Percentiles rank a stretch among this genome's conserved stretches.
Conservation (phyloP, 2,329 filamentous ascomycete species). For the Ophiostoma montium region DNA sequence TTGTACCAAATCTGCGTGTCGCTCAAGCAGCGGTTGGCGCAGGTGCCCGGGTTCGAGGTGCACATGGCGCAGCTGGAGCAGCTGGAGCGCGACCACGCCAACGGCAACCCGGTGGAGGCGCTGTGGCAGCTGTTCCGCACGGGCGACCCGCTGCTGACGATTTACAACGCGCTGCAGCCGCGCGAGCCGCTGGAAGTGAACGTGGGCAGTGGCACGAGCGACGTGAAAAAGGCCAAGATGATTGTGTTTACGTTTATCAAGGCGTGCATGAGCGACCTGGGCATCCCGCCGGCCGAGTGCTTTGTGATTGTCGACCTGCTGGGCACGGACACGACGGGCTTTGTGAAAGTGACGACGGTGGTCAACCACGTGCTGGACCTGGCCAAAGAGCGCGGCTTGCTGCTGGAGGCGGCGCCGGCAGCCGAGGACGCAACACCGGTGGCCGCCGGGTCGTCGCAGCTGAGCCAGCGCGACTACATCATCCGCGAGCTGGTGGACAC, state of each 20-base stretch:
- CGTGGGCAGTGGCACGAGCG: slow-evolving; percentile 35
- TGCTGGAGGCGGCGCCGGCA: slow-evolving; percentile 47
- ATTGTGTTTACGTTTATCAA: slow-evolving; percentile 88
- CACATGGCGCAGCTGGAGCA: slow-evolving; percentile 59
- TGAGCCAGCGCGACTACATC: slow-evolving; percentile 70
- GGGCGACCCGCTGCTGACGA: slow-evolving; percentile 69
- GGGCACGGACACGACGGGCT: slow-evolving; percentile 88
- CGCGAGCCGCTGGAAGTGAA: slow-evolving; percentile 54
- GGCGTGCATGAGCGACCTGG: slow-evolving; percentile 70
- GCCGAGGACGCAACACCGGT: slow-evolving; percentile 38
- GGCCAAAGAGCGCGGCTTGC: slow-evolving; percentile 61
- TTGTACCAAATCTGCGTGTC: slow-evolving; percentile 91
- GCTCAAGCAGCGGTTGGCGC: slow-evolving; percentile 64
- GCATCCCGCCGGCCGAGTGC: slow-evolving; percentile 65
- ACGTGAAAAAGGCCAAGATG: slow-evolving; percentile 68
- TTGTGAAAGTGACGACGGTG: slow-evolving; percentile 78
- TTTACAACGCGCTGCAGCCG: slow-evolving; percentile 78
- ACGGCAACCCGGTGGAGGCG: slow-evolving; percentile 72
- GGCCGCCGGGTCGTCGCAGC: slow-evolving; percentile 45
- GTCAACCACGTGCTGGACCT: slow-evolving; percentile 87
- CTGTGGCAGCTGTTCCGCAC: slow-evolving; percentile 78
- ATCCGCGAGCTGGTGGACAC: slow-evolving; percentile 86
- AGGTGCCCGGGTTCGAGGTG: slow-evolving; percentile 70
- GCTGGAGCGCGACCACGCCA: slow-evolving; percentile 46
- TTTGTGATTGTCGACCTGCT: slow-evolving; percentile 89